Base-by-base conservation (phyloP, 495 filamentous ascomycete species). In the Penicillium samsonianum region DNA sequence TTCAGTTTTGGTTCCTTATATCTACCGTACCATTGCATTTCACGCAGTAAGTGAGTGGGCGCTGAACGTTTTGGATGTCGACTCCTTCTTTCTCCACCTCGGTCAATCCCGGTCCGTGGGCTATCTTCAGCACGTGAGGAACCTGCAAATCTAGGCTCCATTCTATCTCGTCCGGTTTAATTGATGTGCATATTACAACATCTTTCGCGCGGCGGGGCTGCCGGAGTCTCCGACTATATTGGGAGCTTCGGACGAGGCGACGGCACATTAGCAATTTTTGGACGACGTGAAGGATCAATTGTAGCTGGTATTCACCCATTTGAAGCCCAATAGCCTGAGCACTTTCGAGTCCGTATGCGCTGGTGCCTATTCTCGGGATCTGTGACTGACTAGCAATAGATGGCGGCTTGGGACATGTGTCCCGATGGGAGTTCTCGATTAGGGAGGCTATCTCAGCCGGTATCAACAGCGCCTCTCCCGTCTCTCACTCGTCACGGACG, bases 401-500 rank as follows among this genome's bases (percentile, higher is more conserved):
- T 61, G 59, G 53, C 53, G 43, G 4, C 49, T 61, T 3, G 59
- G 59, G 8, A 44, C 43, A 5, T 61, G 54, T 28, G 17, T 61
- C 5, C 59, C 54, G 3, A 10, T 14, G 2, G 59, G 59, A 0
- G n/a, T 57, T 25, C 42, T 61, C 9, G 48, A 57, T 35, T 0
- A 17, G 17, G 35, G 33, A 23, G 54, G 59, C 38, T 53, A 20
- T 16, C 22, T 61, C 14, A 42, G 7, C 19, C 35, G 12, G 22
- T 44, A 57, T 5, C 54, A 57, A 20, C 38, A 35, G 17, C 6
- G 22, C 20, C 48, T 61, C 3, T n/a, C 14, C 14, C 17, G 37
- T 43, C 22, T 61, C 22, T 26, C 49, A 7, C 40, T 61, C n/a
- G 43, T 52, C 9, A 61, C 59, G 8, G 54, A 61, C 37, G 43